A percentile compares a stretch with the other conserved stretches of the same genome.
phyloP scores from a whole-genome alignment of 192 early-diverging fungal genomes.

The Backusella morwellensis region DNA sequence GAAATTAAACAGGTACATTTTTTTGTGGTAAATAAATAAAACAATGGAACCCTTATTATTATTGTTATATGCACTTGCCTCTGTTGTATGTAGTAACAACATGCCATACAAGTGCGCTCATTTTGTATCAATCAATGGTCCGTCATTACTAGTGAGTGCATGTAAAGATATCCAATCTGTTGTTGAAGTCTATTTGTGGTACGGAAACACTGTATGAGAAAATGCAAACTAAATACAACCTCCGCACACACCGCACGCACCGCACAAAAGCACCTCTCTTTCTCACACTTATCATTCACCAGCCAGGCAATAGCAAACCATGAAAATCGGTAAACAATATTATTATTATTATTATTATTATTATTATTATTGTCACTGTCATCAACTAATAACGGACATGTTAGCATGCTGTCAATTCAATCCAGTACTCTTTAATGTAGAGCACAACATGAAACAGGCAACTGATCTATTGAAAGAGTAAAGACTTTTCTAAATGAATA shows the following conservation, averaged over 20 bases:
- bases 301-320: background rate
- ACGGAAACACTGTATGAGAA: background rate
- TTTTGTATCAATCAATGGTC: no score
- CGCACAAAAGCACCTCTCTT: background rate
- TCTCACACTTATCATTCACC: background rate
- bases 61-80: no score
- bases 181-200: no score
- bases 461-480: slow-evolving; percentile 31
- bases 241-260: background rate
- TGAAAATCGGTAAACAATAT: background rate
- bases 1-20: no score
- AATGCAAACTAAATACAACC: background rate
- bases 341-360: no score
- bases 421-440: slow-evolving; percentile 34
- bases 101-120: no score
- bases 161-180: no score
- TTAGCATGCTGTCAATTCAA: slow-evolving; percentile 49
- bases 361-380: background rate
- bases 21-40: no score
- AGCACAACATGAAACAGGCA: slow-evolving; percentile 35
- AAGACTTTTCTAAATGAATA: background rate
- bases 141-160: no score
- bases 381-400: background rate
- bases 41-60: no score
- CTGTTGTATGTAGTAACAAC: no score